Conservation (phyloP, 805 yeast species). For the Monosporozyma yasuniensis region DNA sequence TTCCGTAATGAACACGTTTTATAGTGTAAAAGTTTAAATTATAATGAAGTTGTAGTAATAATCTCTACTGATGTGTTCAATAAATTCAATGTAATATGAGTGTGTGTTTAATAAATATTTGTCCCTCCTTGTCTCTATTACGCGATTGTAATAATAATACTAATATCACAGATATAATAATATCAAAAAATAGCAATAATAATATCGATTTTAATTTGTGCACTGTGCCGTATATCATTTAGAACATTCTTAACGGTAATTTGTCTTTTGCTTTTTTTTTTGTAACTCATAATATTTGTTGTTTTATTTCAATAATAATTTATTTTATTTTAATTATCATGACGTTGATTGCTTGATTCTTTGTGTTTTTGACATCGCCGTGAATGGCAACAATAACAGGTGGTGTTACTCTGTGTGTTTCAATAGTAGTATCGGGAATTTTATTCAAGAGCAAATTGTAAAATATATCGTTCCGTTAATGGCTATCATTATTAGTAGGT, state of each 20-base stretch:
- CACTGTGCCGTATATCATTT: neutral
- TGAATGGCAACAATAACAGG: neutral
- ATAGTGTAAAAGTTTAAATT: neutral
- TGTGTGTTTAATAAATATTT: too few relatives aligned
- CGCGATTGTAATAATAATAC: too few relatives aligned
- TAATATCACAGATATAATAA: too few relatives aligned
- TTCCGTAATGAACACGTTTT: neutral
- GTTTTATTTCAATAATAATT: too few relatives aligned
- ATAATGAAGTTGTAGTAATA: too few relatives aligned
- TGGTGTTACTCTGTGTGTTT: too few relatives aligned
- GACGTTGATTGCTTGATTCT: neutral
- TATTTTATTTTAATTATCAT: neutral
- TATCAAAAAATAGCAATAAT: too few relatives aligned
- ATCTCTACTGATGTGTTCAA: too few relatives aligned
- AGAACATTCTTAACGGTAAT: neutral
- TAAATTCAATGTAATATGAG: too few relatives aligned
- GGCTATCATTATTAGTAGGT: slow-evolving; percentile 13
- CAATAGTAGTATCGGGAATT: too few relatives aligned
- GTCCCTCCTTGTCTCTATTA: too few relatives aligned
- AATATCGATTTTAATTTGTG: too few relatives aligned
- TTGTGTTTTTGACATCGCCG: neutral
- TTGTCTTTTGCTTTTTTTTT: neutral
- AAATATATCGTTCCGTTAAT: slow-evolving; percentile 12
- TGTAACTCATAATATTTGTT: neutral
- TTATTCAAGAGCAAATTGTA: neutral